These are phyloP conservation scores for Eimeria praecox DNA, from an alignment of 169 alveolate genomes.

Conservation along the genomic window DNA sequence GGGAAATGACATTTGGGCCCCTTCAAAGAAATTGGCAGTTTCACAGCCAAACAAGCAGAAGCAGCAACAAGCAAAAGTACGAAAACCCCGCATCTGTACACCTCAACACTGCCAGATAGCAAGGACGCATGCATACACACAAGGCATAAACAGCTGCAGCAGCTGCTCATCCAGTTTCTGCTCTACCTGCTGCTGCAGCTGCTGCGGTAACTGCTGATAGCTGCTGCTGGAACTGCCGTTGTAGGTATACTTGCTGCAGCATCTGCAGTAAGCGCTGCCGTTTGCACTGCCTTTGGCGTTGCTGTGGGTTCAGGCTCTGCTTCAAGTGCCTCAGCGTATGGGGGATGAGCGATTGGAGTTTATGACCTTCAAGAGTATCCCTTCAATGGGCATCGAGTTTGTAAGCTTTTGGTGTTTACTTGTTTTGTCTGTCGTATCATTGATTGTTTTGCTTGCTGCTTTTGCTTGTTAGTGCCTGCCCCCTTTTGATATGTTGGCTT, in stretches of 20 bases:
- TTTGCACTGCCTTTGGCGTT: background rate
- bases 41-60: conserved; percentile 80
- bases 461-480: background rate
- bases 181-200: background rate
- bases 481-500: background rate
- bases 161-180: background rate
- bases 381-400: conserved; percentile 83
- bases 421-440: conserved; percentile 92
- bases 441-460: background rate
- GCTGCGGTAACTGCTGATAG: background rate
- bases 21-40: conserved; percentile 55
- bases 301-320: conserved; percentile 8
- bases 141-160: conserved; percentile 35
- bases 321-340: conserved; percentile 76
- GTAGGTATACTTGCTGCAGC: background rate
- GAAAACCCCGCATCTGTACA: too few relatives aligned
- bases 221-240: background rate
- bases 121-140: too few relatives aligned
- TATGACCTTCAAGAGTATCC: conserved; percentile 33
- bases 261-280: too few relatives aligned
- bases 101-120: background rate
- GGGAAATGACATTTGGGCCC: conserved; percentile 87
- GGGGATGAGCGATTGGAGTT: conserved; percentile 73
- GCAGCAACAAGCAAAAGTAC: conserved; percentile 7
- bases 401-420: conserved; percentile 90